Evolutionary conservation across 2,329 filamentous ascomycete species (phyloP).

Genomic region (Cladobotryum mycophilum): DNA sequence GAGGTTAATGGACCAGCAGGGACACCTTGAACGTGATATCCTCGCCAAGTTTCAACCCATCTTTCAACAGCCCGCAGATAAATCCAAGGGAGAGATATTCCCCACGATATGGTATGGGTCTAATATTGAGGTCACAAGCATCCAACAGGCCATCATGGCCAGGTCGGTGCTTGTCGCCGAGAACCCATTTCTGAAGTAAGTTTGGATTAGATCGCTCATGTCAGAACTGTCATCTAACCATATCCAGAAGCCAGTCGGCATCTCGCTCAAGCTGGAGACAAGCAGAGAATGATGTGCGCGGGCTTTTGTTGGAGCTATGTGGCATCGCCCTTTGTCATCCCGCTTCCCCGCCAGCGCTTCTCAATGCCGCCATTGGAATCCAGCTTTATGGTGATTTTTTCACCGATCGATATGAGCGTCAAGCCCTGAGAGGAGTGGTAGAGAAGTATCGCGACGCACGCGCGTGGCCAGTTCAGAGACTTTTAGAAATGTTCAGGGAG

Average conservation of each 20-base stretch:
- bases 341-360: slow-evolving; percentile 30
- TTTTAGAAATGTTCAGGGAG: slow-evolving; percentile 29
- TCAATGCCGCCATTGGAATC: slow-evolving; percentile 34
- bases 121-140: slow-evolving; percentile 33
- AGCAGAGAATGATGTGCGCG: slow-evolving; percentile 32
- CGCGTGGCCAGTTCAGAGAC: slow-evolving; percentile 33
- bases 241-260: slow-evolving; percentile 18
- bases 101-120: slow-evolving; percentile 35
- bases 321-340: slow-evolving; percentile 36
- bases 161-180: slow-evolving; percentile 35
- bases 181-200: slow-evolving; percentile 31
- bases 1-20: slow-evolving; percentile 31
- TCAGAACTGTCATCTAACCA: too few relatives aligned
- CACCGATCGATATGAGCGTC: slow-evolving; percentile 32
- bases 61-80: slow-evolving; percentile 27
- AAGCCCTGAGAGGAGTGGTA: slow-evolving; percentile 32
- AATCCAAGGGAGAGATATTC: slow-evolving; percentile 33
- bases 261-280: slow-evolving; percentile 28
- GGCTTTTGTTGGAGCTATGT: slow-evolving; percentile 33
- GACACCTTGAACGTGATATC: slow-evolving; percentile 28
- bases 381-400: slow-evolving; percentile 38
- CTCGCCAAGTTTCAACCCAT: slow-evolving; percentile 28
- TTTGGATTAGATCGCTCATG: not conserved
- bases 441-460: slow-evolving; percentile 39
- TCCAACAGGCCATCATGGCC: slow-evolving; percentile 34